Evolutionary conservation across 768 basidiomycete species (phyloP), one percentile per base, ranked within the genome.

Genomic region (Pleurotus pulmonarius): DNA sequence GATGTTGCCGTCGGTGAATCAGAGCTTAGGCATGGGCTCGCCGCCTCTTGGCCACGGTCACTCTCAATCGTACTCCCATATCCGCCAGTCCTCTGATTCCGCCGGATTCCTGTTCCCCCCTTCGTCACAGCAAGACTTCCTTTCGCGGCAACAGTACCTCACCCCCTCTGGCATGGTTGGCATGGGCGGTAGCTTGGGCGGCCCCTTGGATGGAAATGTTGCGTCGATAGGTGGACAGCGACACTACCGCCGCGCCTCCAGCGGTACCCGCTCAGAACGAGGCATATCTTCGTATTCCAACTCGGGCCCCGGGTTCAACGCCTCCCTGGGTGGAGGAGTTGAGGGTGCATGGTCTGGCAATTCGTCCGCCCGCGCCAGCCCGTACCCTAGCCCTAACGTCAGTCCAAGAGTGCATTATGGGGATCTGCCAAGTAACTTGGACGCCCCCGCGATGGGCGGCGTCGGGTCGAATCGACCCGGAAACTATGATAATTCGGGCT

Each of bases 301-400:
- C 29, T 11, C 29, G 11, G 29, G 29, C 29, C 29, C 8, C 0
- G 29, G 8, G 9, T 34, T 34, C 29, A 34, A 34, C 29, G 9
- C 9, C 29, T 34, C 29, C 29, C 29, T 34, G 2, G 29, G 29
- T 4, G 29, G 29, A 2, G 29, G 29, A 67, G 66, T 16, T 16
- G 49, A 4, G 60, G 68, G 26, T 53, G 60, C 55, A 9, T 71
- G 72, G 70, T 70, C 74, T 25, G 70, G 67, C 9, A 56, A 67
- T 52, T 66, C 65, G 12, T 76, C 75, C 26, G 64, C 61, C 40
- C 75, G 86, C 2, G 69, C 81, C 2, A 83, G 77, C 49, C 89
- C 85, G 3, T 90, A 86, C 65, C 87, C 87, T 0, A 82, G 80
- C 45, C 87, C 88, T 15, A 82, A 83, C 38, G 86, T 85, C 4